phyloP scores from a whole-genome alignment of 768 basidiomycete genomes.

The Nidularia pulvinata region DNA sequence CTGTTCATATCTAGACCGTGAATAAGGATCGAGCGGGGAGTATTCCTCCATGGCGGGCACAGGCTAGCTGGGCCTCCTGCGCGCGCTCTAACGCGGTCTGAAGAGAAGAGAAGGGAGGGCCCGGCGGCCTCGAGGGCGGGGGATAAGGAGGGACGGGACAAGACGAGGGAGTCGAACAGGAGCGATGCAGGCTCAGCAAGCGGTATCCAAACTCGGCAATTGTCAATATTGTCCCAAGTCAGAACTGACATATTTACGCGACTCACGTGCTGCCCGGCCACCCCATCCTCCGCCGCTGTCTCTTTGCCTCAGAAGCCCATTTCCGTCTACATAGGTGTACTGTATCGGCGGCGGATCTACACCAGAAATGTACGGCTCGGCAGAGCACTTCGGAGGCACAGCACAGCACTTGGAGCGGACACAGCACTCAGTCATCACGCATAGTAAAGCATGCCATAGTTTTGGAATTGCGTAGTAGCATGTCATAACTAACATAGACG shows the following conservation, averaged over 20 bases:
- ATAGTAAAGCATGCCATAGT: not conserved
- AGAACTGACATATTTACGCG: not conserved
- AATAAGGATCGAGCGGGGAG: slow-evolving; percentile 64
- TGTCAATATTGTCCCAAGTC: not conserved
- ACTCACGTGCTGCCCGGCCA: not conserved
- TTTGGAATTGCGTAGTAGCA: slow-evolving; percentile 9
- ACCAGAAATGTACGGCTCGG: no score
- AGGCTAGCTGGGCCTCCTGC: slow-evolving; percentile 1
- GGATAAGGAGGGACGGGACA: slow-evolving; percentile 23
- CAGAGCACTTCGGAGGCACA: no score
- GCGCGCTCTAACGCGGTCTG: slow-evolving; percentile 12
- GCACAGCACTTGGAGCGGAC: not conserved
- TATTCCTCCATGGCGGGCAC: slow-evolving; percentile 24
- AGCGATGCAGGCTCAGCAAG: slow-evolving; percentile 5
- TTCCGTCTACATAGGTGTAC: no score
- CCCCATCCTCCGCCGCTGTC: not conserved
- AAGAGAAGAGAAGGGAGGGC: slow-evolving; percentile 18
- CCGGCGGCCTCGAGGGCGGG: slow-evolving; percentile 49
- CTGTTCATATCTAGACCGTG: slow-evolving; percentile 71
- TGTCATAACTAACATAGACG: slow-evolving; percentile 21
- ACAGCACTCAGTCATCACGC: not conserved
- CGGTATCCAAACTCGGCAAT: not conserved
- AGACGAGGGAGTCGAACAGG: slow-evolving; percentile 23
- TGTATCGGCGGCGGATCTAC: no score
- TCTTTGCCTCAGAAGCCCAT: no score